These are phyloP conservation scores for Neodidymelliopsis sp. DNA, from an alignment of 2,329 filamentous ascomycete genomes.

Conservation along the genomic window DNA sequence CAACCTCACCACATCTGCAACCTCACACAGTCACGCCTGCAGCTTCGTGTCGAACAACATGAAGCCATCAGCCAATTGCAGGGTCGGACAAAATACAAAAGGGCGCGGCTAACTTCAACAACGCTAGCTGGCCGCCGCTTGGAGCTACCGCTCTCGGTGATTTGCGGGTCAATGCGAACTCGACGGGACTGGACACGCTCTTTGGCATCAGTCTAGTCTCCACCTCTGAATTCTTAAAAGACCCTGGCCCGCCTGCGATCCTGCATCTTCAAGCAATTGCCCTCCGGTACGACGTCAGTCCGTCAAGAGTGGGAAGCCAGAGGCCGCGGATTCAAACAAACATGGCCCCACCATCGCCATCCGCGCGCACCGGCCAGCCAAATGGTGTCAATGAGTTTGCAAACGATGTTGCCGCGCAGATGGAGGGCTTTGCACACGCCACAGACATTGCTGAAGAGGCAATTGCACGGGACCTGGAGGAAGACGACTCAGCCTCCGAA, in stretches of 20 bases:
- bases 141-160: conserved; percentile 16
- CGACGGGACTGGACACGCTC: too few relatives aligned
- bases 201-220: conserved; percentile 16
- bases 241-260: background rate
- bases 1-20: background rate
- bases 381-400: conserved; percentile 22
- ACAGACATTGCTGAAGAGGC: conserved; percentile 48
- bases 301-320: conserved; percentile 8
- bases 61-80: background rate
- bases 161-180: conserved; percentile 9
- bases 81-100: conserved; percentile 1
- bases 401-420: conserved; percentile 38
- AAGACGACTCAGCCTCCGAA: conserved; percentile 63
- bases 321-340: background rate
- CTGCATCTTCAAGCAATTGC: background rate
- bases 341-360: conserved; percentile 9
- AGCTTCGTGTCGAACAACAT: conserved; percentile 6
- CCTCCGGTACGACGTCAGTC: background rate
- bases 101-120: conserved; percentile 12
- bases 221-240: conserved; percentile 11
- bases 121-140: conserved; percentile 8
- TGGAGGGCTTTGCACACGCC: conserved; percentile 40
- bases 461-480: conserved; percentile 49
- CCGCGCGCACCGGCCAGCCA: background rate
- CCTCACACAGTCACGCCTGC: conserved; percentile 1